Evolutionary conservation across 805 yeast species (phyloP).

Genomic region (Komagataella populi): DNA sequence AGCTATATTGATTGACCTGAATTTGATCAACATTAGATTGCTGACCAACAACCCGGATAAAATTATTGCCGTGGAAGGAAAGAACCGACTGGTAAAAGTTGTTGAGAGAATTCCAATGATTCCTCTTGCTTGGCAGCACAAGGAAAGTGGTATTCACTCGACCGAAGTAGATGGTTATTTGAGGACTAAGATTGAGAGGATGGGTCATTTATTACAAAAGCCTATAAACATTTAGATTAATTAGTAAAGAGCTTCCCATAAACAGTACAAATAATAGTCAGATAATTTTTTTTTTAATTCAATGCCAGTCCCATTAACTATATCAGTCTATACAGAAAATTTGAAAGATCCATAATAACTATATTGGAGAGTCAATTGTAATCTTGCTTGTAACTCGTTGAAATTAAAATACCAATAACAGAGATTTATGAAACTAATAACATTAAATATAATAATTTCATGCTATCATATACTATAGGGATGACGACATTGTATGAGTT

Average conservation of each 20-base stretch:
- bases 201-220: conserved; percentile 81
- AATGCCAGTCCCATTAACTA: too few relatives aligned
- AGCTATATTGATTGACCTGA: conserved; percentile 78
- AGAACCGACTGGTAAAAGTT: conserved; percentile 58
- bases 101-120: conserved; percentile 92
- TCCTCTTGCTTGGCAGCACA: conserved; percentile 79
- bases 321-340: too few relatives aligned
- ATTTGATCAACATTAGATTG: conserved; percentile 54
- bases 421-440: too few relatives aligned
- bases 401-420: too few relatives aligned
- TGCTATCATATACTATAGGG: too few relatives aligned
- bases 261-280: background rate
- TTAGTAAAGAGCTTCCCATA: background rate
- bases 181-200: conserved; percentile 86
- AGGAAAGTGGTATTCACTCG: conserved; percentile 54
- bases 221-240: conserved; percentile 9
- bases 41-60: conserved; percentile 95
- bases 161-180: conserved; percentile 87
- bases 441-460: too few relatives aligned
- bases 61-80: conserved; percentile 88
- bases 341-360: too few relatives aligned
- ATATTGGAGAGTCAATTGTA: too few relatives aligned
- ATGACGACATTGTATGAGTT: too few relatives aligned
- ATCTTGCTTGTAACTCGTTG: too few relatives aligned
- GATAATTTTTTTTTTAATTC: too few relatives aligned